phyloP scores from a whole-genome alignment of 2,329 filamentous ascomycete genomes.

The Pestalotiopsis sp. region DNA sequence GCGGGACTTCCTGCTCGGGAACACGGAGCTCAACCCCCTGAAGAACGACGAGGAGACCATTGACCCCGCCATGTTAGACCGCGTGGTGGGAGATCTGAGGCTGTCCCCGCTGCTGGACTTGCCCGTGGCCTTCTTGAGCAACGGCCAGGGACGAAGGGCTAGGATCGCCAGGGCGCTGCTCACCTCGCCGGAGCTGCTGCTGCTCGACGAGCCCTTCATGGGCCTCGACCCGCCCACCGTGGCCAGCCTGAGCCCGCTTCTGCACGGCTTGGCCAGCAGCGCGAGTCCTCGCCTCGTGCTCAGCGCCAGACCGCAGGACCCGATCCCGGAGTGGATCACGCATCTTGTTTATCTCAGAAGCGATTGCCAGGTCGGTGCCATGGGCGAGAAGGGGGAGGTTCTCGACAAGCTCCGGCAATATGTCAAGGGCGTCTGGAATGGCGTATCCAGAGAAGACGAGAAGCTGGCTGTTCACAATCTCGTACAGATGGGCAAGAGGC shows the following conservation, averaged over 20 bases:
- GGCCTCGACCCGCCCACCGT: conserved; percentile 87
- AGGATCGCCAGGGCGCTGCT: conserved; percentile 87
- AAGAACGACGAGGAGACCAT: conserved; percentile 54
- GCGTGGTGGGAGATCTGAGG: conserved; percentile 71
- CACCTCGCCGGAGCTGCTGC: conserved; percentile 74
- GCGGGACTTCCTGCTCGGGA: conserved; percentile 77
- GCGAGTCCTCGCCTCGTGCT: conserved; percentile 75
- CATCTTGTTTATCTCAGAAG: conserved; percentile 75
- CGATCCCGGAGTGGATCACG: conserved; percentile 87
- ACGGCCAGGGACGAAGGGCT: conserved; percentile 86
- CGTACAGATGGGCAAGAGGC: conserved; percentile 50
- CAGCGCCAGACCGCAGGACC: conserved; percentile 81
- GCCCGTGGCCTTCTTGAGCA: conserved; percentile 88
- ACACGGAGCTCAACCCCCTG: conserved; percentile 80
- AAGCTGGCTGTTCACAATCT: conserved; percentile 51
- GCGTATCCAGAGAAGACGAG: conserved; percentile 47
- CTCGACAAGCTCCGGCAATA: conserved; percentile 55
- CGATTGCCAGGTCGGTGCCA: conserved; percentile 64
- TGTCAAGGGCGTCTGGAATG: conserved; percentile 47
- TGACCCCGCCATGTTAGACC: conserved; percentile 54
- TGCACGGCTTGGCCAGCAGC: conserved; percentile 68
- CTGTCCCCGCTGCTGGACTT: conserved; percentile 73
- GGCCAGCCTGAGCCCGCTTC: conserved; percentile 69
- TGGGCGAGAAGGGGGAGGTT: conserved; percentile 68
- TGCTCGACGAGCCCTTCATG: conserved; percentile 96